Evolutionary conservation across 805 yeast species (phyloP), one percentile per base, ranked within the genome.

Genomic region (Pichia sporocuriosa): DNA sequence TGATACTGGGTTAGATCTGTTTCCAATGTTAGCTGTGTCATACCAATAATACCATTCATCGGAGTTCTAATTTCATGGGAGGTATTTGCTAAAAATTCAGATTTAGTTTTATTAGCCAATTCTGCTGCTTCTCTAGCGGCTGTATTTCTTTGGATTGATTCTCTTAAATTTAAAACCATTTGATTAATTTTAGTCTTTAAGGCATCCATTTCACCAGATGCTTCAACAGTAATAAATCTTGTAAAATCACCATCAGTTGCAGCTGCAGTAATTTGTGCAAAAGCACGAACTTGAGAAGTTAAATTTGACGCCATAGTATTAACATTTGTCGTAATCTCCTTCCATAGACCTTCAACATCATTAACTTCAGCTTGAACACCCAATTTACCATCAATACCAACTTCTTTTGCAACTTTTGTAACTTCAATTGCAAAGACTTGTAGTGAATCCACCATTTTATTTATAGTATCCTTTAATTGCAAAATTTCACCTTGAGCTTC

Each of bases 91-190:
- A 86, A 71, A 59, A 86, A 86, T 61, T 86, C 96, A 9, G 95
- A 85, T 61, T 86, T 86, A 4, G 95, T 87, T 51, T 84, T 73
- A 61, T 86, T 86, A 5, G 95, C 95, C 52, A 85, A 69, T 57
- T 86, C 96, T 29, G 96, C 96, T 28, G 95, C 95, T 63, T 86
- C 95, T 64, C 96, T 79, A 1, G 95, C 95, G 10, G 90, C 93
- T 0, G 96, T 85, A 57, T 86, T 86, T 59, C 95, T 77, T 63
- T 86, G 94, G 59, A 86, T 86, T 4, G 93, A 83, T 57, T 86
- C 96, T 61, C 95, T 73, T 57, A 86, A 70, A 55, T 85, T 84
- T 52, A 83, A 74, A 59, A 86, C 95, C 93, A 83, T 83, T 67
- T 81, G 89, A 61, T 83, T 75, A 53, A 75, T 75, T 55, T 75